These are phyloP conservation scores for Colletotrichum siamense DNA, from an alignment of 2,329 filamentous ascomycete genomes.

Conservation along the genomic window DNA sequence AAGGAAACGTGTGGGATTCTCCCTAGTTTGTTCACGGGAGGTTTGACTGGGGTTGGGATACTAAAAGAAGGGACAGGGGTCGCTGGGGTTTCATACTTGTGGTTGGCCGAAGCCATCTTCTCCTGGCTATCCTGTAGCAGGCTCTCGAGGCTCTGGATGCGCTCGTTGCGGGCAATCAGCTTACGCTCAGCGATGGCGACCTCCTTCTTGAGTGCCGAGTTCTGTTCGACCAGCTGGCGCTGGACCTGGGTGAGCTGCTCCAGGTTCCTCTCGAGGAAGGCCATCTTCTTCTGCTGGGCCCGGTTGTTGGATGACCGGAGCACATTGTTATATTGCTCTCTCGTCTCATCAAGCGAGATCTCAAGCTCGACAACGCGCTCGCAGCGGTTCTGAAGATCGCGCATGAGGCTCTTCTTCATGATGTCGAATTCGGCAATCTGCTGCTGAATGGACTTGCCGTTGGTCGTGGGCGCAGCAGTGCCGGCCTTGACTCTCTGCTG, in stretches of 20 bases:
- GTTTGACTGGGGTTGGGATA: background rate
- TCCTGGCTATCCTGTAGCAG: conserved; percentile 97
- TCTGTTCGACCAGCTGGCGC: conserved; percentile 96
- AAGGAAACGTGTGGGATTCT: background rate
- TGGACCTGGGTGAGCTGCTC: conserved; percentile 98
- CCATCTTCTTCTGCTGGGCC: conserved; percentile 99
- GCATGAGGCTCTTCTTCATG: conserved; percentile 99
- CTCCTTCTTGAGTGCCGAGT: conserved; percentile 96
- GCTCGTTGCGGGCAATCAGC: conserved; percentile 93
- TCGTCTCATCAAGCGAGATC: conserved; percentile 94
- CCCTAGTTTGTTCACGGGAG: background rate
- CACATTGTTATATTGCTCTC: conserved; percentile 99
- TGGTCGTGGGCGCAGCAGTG: conserved; percentile 64
- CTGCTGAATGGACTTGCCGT: conserved; percentile 93
- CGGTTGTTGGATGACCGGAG: conserved; percentile 96
- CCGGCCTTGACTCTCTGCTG: conserved; percentile 75
- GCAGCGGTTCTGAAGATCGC: conserved; percentile 96
- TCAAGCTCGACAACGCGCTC: conserved; percentile 98
- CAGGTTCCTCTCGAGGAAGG: conserved; percentile 96
- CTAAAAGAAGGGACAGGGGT: background rate
- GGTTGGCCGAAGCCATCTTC: conserved; percentile 95
- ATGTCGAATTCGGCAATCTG: conserved; percentile 98
- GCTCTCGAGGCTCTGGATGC: conserved; percentile 91
- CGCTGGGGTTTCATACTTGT: conserved; percentile 68
- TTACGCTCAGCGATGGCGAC: conserved; percentile 98